phyloP scores from a whole-genome alignment of 2,329 filamentous ascomycete species.

The Sarocladium strictum region DNA sequence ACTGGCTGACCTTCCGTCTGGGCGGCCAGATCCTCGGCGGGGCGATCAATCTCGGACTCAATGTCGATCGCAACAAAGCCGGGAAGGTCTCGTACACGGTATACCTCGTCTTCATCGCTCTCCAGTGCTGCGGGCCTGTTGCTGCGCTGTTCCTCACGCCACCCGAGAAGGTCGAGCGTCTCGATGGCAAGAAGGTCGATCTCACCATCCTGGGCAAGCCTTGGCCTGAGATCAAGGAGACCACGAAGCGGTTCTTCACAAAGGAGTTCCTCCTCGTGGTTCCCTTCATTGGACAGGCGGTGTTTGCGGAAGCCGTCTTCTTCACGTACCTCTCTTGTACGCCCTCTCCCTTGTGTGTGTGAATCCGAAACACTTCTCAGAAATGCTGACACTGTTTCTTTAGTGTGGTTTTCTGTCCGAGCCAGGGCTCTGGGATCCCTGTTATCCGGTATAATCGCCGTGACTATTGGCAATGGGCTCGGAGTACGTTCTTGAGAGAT shows the following conservation, averaged over 20 bases:
- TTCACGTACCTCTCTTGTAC: constrained; percentile 54
- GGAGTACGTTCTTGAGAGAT: constrained; percentile 46
- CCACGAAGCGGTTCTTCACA: constrained; percentile 49
- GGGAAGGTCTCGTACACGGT: constrained; percentile 65
- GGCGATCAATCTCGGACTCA: constrained; percentile 64
- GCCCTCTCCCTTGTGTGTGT: constrained; percentile 5
- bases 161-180: constrained; percentile 57
- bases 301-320: constrained; percentile 66
- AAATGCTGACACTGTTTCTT: background rate
- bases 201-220: constrained; percentile 51
- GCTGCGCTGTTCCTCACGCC: constrained; percentile 56
- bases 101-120: constrained; percentile 63
- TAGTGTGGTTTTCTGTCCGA: constrained; percentile 66
- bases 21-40: constrained; percentile 65
- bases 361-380: background rate
- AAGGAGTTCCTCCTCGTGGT: constrained; percentile 59
- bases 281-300: constrained; percentile 63
- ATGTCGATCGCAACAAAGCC: constrained; percentile 44
- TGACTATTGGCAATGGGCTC: constrained; percentile 59
- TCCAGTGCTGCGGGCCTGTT: constrained; percentile 62
- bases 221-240: constrained; percentile 54
- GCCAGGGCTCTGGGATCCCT: constrained; percentile 66
- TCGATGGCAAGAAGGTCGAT: constrained; percentile 57
- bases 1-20: constrained; percentile 58
- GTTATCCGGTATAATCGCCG: constrained; percentile 60